A percentile compares a stretch with the other conserved stretches of the same genome.
phyloP scores from a whole-genome alignment of 208 protist species.

The Phytomonas francai region DNA sequence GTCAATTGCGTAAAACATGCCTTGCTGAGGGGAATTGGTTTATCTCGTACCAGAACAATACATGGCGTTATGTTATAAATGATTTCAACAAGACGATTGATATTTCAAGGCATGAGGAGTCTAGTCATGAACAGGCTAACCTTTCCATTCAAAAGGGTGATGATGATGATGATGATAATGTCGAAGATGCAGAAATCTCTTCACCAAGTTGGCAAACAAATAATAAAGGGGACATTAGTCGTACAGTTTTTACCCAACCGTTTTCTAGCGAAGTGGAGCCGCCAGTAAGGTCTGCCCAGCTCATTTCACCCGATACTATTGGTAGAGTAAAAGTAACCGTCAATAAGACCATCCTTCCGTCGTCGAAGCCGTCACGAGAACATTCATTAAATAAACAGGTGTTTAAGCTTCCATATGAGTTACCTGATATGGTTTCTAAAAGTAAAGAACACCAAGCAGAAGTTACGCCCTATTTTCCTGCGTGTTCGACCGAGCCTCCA shows the following conservation, averaged over 20 bases:
- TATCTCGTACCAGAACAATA: slow-evolving; percentile 29
- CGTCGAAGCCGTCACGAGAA: background rate
- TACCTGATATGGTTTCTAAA: slow-evolving; percentile 36
- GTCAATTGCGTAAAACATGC: slow-evolving; percentile 19
- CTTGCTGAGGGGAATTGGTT: slow-evolving; percentile 23
- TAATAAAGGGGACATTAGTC: background rate
- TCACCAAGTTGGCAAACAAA: background rate
- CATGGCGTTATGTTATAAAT: slow-evolving; percentile 35
- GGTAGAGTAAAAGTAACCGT: background rate
- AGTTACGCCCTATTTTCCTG: slow-evolving; percentile 22
- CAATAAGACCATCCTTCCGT: background rate
- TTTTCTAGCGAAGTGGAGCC: background rate
- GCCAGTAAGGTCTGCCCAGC: background rate
- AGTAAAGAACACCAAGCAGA: slow-evolving; percentile 16
- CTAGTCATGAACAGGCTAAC: slow-evolving; percentile 5
- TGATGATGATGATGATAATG: slow-evolving; percentile 5
- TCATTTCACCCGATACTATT: slow-evolving; percentile 3
- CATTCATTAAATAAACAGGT: background rate
- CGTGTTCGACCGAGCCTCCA: slow-evolving; percentile 16
- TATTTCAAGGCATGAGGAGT: slow-evolving; percentile 2
- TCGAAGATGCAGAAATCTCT: background rate
- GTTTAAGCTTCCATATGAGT: slow-evolving; percentile 55
- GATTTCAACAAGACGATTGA: slow-evolving; percentile 9
- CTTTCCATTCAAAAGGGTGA: slow-evolving; percentile 11
- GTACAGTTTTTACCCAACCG: background rate